Base-by-base conservation (phyloP, 129 eudicot species). In the Kitagawia praeruptora region DNA sequence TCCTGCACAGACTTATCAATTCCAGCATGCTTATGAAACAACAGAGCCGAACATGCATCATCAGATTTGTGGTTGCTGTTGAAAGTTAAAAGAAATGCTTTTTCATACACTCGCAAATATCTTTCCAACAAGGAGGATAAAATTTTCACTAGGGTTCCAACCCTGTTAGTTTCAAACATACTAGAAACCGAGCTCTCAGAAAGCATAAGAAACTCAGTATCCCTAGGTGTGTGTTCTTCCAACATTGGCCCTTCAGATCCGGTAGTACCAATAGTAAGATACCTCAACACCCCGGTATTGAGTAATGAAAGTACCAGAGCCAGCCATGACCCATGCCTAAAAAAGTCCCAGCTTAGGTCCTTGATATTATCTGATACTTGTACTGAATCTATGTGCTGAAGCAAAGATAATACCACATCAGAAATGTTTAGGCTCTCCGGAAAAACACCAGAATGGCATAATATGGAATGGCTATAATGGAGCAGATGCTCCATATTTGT, bases 251-350 rank as follows among this genome's bases (percentile, higher is more conserved):
- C 83, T 18, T 74, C 84, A 53, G 82, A 85, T 72, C 74, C 51
- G n/a, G 84, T 70, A 58, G 78, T 81, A 85, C 83, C 89, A 58
- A 84, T 83, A 27, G 21, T 48, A 78, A 85, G 70, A 51, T 85
- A 83, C 51, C 80, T 89, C 85, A 70, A 80, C 39, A 74, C 74
- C 69, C 96, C 92, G 46, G 87, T 80, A 82, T 73, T 79, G 56
- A 92, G 85, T 79, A 96, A 77, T 49, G 93, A 92, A 66, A 92
- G 83, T 44, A 88, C 86, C 47, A 96, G 83, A 70, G 97, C 88
- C 45, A 96, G 85, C 96, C 92, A 96, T 73, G 97, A 91, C 25
- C 96, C 93, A 70, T 82, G 80, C 82, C 93, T 86, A 75, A 92
- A 79, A 34, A 92, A 90, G 81, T 92, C 91, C 97, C 94, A 95